Evolutionary conservation across 345 rosid species (phyloP).

Genomic region (Linum trigynum): DNA sequence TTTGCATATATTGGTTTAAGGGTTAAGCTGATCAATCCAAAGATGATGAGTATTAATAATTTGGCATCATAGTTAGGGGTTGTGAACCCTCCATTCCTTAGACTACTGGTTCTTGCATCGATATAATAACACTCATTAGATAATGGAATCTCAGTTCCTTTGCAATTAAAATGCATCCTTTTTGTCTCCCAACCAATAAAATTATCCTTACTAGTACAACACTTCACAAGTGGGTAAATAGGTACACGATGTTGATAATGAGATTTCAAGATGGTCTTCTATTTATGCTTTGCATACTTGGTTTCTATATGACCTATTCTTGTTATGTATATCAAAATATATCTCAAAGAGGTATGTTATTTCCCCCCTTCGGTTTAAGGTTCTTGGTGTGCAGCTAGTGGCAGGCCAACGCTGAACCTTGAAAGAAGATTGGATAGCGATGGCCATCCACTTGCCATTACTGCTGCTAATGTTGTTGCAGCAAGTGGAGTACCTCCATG

Average conservation of each 20-base stretch:
- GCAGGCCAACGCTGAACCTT: slow-evolving; percentile 77
- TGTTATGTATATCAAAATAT: slow-evolving; percentile 10
- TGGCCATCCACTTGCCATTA: slow-evolving; percentile 88
- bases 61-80: not conserved
- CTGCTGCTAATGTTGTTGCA: slow-evolving; percentile 73
- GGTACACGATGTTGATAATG: not conserved
- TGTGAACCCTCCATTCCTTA: not conserved
- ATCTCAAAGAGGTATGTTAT: slow-evolving; percentile 11
- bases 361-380: slow-evolving; percentile 14
- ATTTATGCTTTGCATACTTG: not conserved
- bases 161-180: too few relatives aligned
- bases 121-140: not conserved
- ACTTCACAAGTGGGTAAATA: too few relatives aligned
- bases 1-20: too few relatives aligned
- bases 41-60: too few relatives aligned
- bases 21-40: too few relatives aligned
- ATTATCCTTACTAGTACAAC: not conserved
- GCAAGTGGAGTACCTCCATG: slow-evolving; percentile 92
- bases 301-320: not conserved
- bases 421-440: slow-evolving; percentile 94
- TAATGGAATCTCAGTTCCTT: not conserved
- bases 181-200: not conserved
- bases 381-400: slow-evolving; percentile 50
- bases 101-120: not conserved
- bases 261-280: not conserved